Evolutionary conservation across 495 filamentous ascomycete genomes (phyloP).

Genomic region (Aspergillus saccharolyticus): DNA sequence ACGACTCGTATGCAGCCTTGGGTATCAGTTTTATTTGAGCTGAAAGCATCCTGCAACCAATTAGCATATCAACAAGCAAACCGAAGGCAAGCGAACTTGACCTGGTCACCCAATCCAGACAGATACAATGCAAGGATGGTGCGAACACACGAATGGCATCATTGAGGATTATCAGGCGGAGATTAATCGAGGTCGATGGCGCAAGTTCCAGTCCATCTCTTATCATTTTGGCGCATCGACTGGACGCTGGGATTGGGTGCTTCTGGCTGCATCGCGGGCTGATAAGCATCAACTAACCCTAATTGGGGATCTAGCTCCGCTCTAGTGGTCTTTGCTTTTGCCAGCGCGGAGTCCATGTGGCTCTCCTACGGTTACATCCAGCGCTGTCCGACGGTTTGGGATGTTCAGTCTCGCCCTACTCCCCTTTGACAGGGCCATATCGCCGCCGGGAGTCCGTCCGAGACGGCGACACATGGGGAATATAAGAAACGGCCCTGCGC

Average conservation of each 20-base stretch:
- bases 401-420: neutral
- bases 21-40: too few relatives aligned
- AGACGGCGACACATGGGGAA: neutral
- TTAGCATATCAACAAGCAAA: neutral
- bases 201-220: neutral
- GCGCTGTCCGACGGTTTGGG: neutral
- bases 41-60: neutral
- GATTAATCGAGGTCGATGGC: neutral
- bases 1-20: too few relatives aligned
- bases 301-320: neutral
- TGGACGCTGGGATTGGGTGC: neutral
- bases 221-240: neutral
- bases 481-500: neutral
- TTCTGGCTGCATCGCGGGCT: neutral
- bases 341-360: neutral
- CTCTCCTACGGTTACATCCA: neutral
- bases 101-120: neutral
- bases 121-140: too few relatives aligned
- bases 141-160: neutral
- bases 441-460: conserved; percentile 1
- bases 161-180: neutral
- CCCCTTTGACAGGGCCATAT: neutral
- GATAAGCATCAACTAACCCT: conserved; percentile 4
- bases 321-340: neutral
- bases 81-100: neutral